Evolutionary conservation across 148 eudicot genomes (phyloP).

Genomic region (Chenopodium formosanum): DNA sequence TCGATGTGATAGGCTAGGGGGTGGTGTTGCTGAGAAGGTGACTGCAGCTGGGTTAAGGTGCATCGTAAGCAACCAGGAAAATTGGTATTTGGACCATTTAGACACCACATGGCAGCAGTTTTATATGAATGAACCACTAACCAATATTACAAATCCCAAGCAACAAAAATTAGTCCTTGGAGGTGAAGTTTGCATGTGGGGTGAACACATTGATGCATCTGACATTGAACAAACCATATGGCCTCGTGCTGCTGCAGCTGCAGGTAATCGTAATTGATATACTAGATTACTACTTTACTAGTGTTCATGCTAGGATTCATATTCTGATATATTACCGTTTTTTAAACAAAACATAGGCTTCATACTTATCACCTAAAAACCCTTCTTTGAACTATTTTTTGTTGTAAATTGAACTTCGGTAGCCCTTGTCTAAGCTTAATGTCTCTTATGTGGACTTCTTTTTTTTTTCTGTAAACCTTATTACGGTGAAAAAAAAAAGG

Average conservation of each 20-base stretch:
- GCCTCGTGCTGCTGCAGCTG: conserved; percentile 99
- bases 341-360: background rate
- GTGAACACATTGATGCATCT: conserved; percentile 74
- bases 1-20: conserved; percentile 58
- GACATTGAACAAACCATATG: conserved; percentile 89
- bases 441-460: background rate
- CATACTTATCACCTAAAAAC: background rate
- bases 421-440: background rate
- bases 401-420: background rate
- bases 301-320: background rate
- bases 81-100: conserved; percentile 83
- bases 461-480: background rate
- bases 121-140: conserved; percentile 69
- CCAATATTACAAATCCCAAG: conserved; percentile 53
- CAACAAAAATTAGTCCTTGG: conserved; percentile 66
- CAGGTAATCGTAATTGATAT: conserved; percentile 46
- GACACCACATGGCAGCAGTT: conserved; percentile 64
- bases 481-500: background rate
- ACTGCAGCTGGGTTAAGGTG: conserved; percentile 80
- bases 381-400: background rate
- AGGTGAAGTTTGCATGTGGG: conserved; percentile 98
- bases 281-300: background rate
- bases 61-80: conserved; percentile 92
- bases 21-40: conserved; percentile 63
- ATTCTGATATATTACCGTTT: background rate